phyloP scores from a whole-genome alignment of 495 filamentous ascomycete genomes.

The Penicillium dipodomyicola region DNA sequence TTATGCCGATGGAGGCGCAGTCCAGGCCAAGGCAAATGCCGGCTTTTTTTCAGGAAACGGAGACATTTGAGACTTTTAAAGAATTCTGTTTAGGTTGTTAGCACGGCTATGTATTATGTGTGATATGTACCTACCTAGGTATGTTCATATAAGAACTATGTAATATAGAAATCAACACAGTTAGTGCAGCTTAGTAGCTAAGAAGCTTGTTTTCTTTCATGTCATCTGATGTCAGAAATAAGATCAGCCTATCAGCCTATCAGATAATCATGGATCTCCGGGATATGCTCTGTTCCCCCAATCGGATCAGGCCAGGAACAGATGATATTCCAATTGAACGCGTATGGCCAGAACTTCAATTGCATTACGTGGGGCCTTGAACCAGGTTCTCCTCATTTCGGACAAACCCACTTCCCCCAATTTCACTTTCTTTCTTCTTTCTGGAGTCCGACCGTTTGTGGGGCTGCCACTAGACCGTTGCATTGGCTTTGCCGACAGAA shows the following conservation, averaged over 20 bases:
- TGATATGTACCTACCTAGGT: background rate
- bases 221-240: background rate
- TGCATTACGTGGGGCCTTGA: background rate
- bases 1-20: background rate
- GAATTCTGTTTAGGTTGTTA: too few relatives aligned
- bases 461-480: conserved; percentile 8
- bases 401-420: conserved; percentile 4
- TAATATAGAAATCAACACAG: background rate
- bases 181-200: conserved; percentile 4
- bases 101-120: background rate
- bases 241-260: too few relatives aligned
- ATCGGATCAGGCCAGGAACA: background rate
- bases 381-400: conserved; percentile 8
- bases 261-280: too few relatives aligned
- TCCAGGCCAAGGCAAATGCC: conserved; percentile 3
- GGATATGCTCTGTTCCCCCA: background rate
- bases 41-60: background rate
- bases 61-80: background rate
- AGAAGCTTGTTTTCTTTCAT: conserved; percentile 12
- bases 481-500: background rate
- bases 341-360: conserved; percentile 23
- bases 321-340: background rate
- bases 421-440: conserved; percentile 15
- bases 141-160: background rate
- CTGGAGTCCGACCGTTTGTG: conserved; percentile 15